These are phyloP conservation scores for Boletales sp. DNA, from an alignment of 768 basidiomycete genomes.

Conservation along the genomic window DNA sequence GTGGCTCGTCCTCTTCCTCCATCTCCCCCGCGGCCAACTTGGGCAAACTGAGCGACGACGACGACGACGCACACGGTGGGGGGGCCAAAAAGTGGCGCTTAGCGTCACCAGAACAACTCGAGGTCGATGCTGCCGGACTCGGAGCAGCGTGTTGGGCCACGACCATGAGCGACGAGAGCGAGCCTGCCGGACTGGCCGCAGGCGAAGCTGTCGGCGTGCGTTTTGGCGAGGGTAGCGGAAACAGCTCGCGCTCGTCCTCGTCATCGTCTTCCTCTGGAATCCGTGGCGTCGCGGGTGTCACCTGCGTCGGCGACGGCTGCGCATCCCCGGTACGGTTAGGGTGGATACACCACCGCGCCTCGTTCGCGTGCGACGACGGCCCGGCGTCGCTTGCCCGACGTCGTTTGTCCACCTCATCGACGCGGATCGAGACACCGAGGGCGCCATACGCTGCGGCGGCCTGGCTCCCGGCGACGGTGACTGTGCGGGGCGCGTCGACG, in stretches of 20 bases:
- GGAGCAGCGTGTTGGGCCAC: neutral
- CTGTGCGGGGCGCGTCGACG: constrained; percentile 26
- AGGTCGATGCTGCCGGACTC: constrained; percentile 14
- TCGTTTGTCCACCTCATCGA: constrained; percentile 65
- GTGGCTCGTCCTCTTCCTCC: too few relatives aligned
- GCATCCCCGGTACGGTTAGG: neutral
- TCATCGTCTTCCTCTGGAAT: constrained; percentile 38
- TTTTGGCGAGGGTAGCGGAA: constrained; percentile 57
- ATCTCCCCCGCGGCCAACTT: neutral
- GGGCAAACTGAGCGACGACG: constrained; percentile 26
- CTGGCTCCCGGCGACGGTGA: constrained; percentile 28
- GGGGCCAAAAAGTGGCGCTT: constrained; percentile 19
- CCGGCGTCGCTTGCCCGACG: constrained; percentile 42
- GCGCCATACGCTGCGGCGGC: constrained; percentile 22
- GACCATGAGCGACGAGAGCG: constrained; percentile 22
- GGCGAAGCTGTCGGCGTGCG: constrained; percentile 48
- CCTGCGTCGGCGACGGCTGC: constrained; percentile 11
- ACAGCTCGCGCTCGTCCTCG: constrained; percentile 54
- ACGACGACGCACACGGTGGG: constrained; percentile 21
- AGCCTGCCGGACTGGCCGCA: constrained; percentile 30
- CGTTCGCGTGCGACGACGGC: neutral
- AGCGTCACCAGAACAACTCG: constrained; percentile 10
- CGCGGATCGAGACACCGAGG: constrained; percentile 40
- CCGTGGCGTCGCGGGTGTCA: constrained; percentile 15
- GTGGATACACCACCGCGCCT: too few relatives aligned